Evolutionary conservation across 1,139 yeast genomes (phyloP).

Genomic region (Yamadazyma spencermartinsiae): DNA sequence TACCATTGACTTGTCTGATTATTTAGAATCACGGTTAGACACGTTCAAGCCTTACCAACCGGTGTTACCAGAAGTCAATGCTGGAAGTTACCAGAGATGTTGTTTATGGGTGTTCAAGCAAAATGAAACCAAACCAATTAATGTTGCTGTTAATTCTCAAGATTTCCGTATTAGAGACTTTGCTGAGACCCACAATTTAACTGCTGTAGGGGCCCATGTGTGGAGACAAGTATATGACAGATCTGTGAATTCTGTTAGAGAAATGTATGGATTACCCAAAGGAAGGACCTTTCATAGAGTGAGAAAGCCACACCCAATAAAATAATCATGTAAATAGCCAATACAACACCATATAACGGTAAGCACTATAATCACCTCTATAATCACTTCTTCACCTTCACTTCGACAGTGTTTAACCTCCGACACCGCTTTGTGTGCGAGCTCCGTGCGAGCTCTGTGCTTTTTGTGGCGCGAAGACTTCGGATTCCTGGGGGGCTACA

Average conservation of each 20-base stretch:
- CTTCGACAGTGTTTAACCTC: no score
- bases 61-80: conserved; percentile 87
- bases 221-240: conserved; percentile 90
- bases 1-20: conserved; percentile 52
- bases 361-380: no score
- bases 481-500: no score
- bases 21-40: conserved; percentile 33
- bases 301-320: conserved; percentile 32
- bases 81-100: conserved; percentile 71
- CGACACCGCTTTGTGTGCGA: no score
- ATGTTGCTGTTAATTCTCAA: conserved; percentile 28
- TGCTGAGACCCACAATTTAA: conserved; percentile 52
- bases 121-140: conserved; percentile 20
- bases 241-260: conserved; percentile 66
- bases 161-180: conserved; percentile 74
- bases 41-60: conserved; percentile 69
- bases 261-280: conserved; percentile 64
- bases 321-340: conserved; percentile 2
- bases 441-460: no score
- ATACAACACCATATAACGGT: no score
- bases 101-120: conserved; percentile 93
- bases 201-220: conserved; percentile 86
- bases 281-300: conserved; percentile 74
- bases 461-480: no score
- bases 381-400: no score